Conservation (phyloP, 257 asterid species). For the Solanum chmielewskii region DNA sequence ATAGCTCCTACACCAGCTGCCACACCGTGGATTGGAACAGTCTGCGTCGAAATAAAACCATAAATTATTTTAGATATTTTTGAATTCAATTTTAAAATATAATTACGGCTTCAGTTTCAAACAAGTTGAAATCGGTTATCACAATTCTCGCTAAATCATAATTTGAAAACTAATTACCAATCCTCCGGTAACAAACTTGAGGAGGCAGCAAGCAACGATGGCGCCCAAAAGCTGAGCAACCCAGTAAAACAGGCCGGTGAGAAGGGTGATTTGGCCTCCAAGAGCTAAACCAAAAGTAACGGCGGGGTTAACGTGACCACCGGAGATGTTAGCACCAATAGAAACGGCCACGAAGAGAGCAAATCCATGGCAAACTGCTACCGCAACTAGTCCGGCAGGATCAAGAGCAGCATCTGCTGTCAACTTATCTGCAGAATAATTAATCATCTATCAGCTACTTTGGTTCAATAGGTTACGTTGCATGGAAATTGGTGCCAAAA, state of each 20-base stretch:
- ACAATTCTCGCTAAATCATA: not conserved
- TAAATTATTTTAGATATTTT: not conserved
- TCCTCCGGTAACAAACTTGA: slow-evolving; percentile 52
- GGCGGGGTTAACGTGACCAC: slow-evolving; percentile 74
- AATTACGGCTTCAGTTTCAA: not conserved
- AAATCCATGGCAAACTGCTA: slow-evolving; percentile 49
- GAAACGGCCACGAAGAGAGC: slow-evolving; percentile 63
- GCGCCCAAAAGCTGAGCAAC: slow-evolving; percentile 59
- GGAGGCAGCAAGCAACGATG: slow-evolving; percentile 32
- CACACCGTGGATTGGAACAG: slow-evolving; percentile 46
- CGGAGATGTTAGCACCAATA: slow-evolving; percentile 61
- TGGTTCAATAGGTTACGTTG: not conserved
- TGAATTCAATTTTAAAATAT: not conserved
- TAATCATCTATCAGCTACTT: not conserved
- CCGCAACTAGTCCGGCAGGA: slow-evolving; percentile 48
- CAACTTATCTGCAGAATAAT: slow-evolving; percentile 30
- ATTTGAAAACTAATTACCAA: slow-evolving; percentile 18
- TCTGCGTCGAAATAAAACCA: slow-evolving; percentile 14
- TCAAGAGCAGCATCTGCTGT: slow-evolving; percentile 43
- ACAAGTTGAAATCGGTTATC: not conserved
- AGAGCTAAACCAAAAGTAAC: slow-evolving; percentile 64
- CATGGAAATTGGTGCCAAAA: too few species aligned
- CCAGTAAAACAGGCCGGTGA: slow-evolving; percentile 56
- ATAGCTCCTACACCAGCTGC: slow-evolving; percentile 52
- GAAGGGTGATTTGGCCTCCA: slow-evolving; percentile 62